These are phyloP conservation scores for Nannochloropsis salina DNA, from an alignment of 108 stramenopile genomes.

Conservation along the genomic window DNA sequence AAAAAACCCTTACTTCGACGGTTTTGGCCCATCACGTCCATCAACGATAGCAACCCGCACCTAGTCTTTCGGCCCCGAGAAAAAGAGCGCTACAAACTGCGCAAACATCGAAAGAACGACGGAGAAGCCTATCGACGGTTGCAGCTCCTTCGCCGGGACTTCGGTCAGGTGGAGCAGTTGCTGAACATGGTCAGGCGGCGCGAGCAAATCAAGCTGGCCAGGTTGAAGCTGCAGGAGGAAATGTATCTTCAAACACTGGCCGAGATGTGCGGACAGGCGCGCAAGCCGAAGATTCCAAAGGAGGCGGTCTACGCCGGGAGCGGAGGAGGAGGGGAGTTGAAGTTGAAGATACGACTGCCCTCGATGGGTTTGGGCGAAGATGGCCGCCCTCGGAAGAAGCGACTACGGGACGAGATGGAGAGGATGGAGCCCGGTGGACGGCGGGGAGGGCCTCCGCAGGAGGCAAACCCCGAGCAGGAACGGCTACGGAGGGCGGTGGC, in stretches of 20 bases:
- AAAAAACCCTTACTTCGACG: constrained; percentile 76
- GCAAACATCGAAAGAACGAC: constrained; percentile 88
- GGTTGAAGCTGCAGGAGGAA: constrained; percentile 9
- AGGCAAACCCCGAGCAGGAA: background rate
- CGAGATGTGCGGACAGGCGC: constrained; percentile 4
- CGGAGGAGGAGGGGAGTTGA: background rate
- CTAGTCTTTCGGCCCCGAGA: constrained; percentile 84
- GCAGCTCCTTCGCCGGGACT: background rate
- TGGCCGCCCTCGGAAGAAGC: background rate
- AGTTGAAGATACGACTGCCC: background rate
- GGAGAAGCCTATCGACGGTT: constrained; percentile 6
- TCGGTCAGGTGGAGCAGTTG: background rate
- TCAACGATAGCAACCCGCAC: constrained; percentile 87
- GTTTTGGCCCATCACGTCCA: constrained; percentile 80
- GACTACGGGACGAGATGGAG: background rate
- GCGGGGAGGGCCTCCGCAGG: background rate
- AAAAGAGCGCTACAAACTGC: constrained; percentile 89
- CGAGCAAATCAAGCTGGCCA: constrained; percentile 17
- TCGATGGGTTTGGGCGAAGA: background rate
- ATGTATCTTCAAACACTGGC: background rate
- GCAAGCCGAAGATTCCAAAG: constrained; percentile 19
- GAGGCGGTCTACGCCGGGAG: background rate
- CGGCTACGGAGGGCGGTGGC: constrained; percentile 4
- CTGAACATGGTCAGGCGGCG: constrained; percentile 10
- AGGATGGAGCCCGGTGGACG: background rate